These are phyloP conservation scores for Vitis labrusca DNA, from an alignment of 164 flowering plant genomes.

Conservation along the genomic window DNA sequence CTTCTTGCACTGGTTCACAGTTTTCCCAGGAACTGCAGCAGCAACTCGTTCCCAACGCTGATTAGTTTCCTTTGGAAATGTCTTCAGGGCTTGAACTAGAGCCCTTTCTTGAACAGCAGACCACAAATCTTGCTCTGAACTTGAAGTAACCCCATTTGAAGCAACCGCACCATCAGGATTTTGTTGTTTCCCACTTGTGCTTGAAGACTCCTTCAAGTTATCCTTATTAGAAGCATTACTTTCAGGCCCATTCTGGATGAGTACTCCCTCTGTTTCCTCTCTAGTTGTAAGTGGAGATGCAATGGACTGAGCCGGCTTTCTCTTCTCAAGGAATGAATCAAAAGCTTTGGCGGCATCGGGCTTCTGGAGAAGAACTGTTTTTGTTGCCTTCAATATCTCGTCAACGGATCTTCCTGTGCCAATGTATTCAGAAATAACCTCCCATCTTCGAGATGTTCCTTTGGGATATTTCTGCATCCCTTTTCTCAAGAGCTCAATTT, in stretches of 20 bases:
- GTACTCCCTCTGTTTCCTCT: conserved; percentile 47
- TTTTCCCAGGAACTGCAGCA: conserved; percentile 92
- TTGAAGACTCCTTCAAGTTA: conserved; percentile 30
- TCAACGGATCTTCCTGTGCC: conserved; percentile 93
- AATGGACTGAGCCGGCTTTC: conserved; percentile 74
- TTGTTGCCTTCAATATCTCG: conserved; percentile 90
- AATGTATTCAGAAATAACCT: conserved; percentile 87
- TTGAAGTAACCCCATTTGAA: conserved; percentile 37
- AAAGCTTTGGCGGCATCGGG: conserved; percentile 88
- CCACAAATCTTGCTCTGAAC: conserved; percentile 75
- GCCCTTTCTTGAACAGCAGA: conserved; percentile 58
- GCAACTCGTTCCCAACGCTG: conserved; percentile 85
- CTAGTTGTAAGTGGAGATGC: conserved; percentile 79
- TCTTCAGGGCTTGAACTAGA: conserved; percentile 48
- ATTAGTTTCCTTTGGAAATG: conserved; percentile 44
- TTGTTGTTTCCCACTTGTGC: conserved; percentile 20
- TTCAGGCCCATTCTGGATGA: conserved; percentile 17
- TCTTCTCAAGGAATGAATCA: conserved; percentile 90
- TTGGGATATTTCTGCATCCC: conserved; percentile 72
- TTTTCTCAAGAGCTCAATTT: conserved; percentile 73
- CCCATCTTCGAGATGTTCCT: conserved; percentile 97
- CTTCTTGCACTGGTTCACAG: conserved; percentile 64
- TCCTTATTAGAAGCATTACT: conserved; percentile 1
- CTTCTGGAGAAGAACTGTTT: conserved; percentile 92
- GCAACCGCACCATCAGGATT: conserved; percentile 22